phyloP scores from a whole-genome alignment of 1,139 yeast genomes.

The Hansenula lynferdii region DNA sequence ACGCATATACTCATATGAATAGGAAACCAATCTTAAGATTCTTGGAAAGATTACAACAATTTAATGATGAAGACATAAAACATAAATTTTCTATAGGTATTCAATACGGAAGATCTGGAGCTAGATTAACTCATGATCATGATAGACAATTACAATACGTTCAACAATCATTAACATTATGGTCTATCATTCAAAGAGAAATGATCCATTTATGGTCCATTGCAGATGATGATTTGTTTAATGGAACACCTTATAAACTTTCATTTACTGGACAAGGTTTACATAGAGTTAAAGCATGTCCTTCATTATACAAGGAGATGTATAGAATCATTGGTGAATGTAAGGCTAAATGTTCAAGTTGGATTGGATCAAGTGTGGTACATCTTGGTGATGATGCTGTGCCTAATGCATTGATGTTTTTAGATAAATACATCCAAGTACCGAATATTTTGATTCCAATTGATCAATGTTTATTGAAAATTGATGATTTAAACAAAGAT shows the following conservation, averaged over 20 bases:
- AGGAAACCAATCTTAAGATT: conserved; percentile 59
- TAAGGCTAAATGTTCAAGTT: conserved; percentile 51
- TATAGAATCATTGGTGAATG: conserved; percentile 57
- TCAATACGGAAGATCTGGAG: conserved; percentile 56
- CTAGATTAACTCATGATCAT: conserved; percentile 66
- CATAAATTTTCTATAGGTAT: conserved; percentile 50
- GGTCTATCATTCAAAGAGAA: conserved; percentile 72
- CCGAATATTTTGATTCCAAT: conserved; percentile 70
- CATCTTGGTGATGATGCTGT: conserved; percentile 78
- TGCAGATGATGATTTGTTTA: conserved; percentile 63
- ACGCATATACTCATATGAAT: conserved; percentile 64
- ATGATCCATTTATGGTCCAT: conserved; percentile 69
- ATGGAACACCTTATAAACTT: conserved; percentile 45
- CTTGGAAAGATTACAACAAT: conserved; percentile 45
- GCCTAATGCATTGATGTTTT: conserved; percentile 69
- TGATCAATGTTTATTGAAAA: conserved; percentile 46
- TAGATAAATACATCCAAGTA: conserved; percentile 72
- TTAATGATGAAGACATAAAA: conserved; percentile 38
- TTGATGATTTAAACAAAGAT: conserved; percentile 48
- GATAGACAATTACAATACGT: conserved; percentile 65
- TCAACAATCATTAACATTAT: conserved; percentile 60
- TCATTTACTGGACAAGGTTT: conserved; percentile 78
- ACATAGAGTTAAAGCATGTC: conserved; percentile 67
- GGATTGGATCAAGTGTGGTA: conserved; percentile 76
- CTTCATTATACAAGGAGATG: conserved; percentile 62